Evolutionary conservation across 1,284 basidiomycete genomes (phyloP), one percentile per base, ranked within the genome.

Genomic region (Cutaneotrichosporon cyanovorans): DNA sequence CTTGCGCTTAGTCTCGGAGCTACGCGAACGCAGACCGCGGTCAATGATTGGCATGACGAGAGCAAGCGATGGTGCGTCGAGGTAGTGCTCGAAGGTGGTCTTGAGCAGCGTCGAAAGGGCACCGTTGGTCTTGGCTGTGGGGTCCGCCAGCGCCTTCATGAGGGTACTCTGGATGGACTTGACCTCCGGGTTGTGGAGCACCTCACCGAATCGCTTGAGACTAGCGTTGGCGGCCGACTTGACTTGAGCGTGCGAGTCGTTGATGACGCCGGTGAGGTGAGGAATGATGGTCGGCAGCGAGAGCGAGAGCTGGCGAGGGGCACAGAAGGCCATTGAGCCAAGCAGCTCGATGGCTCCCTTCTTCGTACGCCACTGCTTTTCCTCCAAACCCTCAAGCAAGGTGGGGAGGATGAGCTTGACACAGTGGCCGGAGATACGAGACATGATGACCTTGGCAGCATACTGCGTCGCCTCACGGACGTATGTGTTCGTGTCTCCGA

Each of bases 301-400:
- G 20, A 91, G 77, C 0, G 95, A 96, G 12, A 98, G 80, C 69
- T 99, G 95, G 41, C 83, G 82, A 2, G 93, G 95, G 6, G 95
- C 91, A 72, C 93, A 95, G 72, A 93, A 98, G 0, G 95, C 95
- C 92, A 98, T 98, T 75, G 92, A 52, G 48, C 95, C 95, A 46
- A 98, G 76, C n/a, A 98, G 74, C 68, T 98, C 95, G 56, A 98
- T 96, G 3, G 91, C 93, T 1, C 95, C 74, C 68, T 97, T 97
- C 76, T 98, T 98, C 2, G 92, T 90, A 22, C 93, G 79, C 95
- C 95, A 98, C 68, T 98, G 95, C 69, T 96, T 97, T 69, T 98
- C 95, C 58, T 97, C 92, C 39, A 98, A 76, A 30, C 91, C 93
- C 30, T 83, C 84, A 5, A 99, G 77, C 8, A 99, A 72, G 2